Evolutionary conservation across 805 yeast species (phyloP).

Genomic region (Wickerhamomyces bisporus): DNA sequence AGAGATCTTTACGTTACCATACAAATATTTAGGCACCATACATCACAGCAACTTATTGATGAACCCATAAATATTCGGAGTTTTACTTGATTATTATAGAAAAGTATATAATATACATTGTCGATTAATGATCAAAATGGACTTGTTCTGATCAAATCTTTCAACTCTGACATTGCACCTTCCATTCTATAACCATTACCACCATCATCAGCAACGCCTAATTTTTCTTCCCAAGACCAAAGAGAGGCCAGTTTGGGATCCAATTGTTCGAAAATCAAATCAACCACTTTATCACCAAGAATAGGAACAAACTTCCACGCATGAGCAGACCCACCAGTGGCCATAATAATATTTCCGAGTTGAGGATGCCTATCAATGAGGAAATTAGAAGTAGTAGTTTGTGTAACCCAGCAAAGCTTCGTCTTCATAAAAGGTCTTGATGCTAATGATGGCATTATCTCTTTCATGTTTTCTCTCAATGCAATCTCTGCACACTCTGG

Average conservation of each 20-base stretch:
- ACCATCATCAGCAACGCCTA: not conserved
- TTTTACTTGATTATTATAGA: no score
- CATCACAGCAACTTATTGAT: no score
- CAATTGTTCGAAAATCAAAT: slow-evolving; percentile 8
- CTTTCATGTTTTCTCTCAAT: slow-evolving; percentile 26
- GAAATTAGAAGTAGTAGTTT: slow-evolving; percentile 27
- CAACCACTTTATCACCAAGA: slow-evolving; percentile 22
- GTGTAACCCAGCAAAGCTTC: slow-evolving; percentile 36
- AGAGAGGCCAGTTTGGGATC: slow-evolving; percentile 2
- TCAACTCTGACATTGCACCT: no score
- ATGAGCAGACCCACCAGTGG: slow-evolving; percentile 31
- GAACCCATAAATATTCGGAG: no score
- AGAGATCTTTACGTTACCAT: no score
- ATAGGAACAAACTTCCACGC: slow-evolving; percentile 29
- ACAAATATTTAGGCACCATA: no score
- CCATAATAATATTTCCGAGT: slow-evolving; percentile 23
- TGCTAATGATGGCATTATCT: slow-evolving; percentile 10
- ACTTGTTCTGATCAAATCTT: no score
- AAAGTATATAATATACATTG: no score
- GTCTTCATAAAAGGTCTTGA: slow-evolving; percentile 19
- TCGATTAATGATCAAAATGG: no score
- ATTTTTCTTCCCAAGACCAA: slow-evolving; percentile 14
- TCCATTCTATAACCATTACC: no score
- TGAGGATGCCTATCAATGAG: slow-evolving; percentile 26
- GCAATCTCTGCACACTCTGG: slow-evolving; percentile 10